Evolutionary conservation across 805 yeast genomes (phyloP), one percentile per base, ranked within the genome.

Genomic region (Metschnikowia lachancei): DNA sequence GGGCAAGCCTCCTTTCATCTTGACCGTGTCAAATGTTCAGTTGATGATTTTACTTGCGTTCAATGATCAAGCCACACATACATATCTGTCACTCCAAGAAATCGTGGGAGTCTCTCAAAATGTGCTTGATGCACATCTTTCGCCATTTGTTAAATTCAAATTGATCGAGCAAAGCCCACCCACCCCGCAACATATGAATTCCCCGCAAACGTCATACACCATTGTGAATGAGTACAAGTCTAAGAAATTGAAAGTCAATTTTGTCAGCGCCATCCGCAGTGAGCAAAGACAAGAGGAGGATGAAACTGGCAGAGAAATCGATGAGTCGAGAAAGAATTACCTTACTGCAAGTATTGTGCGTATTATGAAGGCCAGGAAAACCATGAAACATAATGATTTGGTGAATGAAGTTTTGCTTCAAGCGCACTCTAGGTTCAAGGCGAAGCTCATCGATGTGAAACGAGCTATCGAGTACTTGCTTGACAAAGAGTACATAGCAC

Each of bases 301-400:
- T 30, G 89, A 85, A 47, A 78, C 90, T 2, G 84, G 80, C 54
- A 83, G 81, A 63, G 95, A 90, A 60, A 81, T 92, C 40, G 89
- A 84, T 58, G 94, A 89, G 59, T 90, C 90, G 50, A 80, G 97
- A 62, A 85, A 85, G 67, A 82, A 86, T 61, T 84, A 83, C 68
- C 74, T 94, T 57, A 87, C 89, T 61, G 97, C 98, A 2, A 87
- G 96, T 60, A 89, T 94, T 67, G 98, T 92, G 33, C 79, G 99
- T 59, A 87, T 92, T 61, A 94, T 92, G 98, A 92, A 92, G 71
- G 91, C 97, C 1, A 78, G 97, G 61, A 87, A 90, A 64, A 76
- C 75, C 36, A 72, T 88, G 57, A 80, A 81, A 53, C 97, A 91
- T 62, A 85, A 83, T 40, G 83, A 82, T 45, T 76, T 92, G 58